Base-by-base conservation (phyloP, 768 basidiomycete genomes). In the Suillus spraguei region DNA sequence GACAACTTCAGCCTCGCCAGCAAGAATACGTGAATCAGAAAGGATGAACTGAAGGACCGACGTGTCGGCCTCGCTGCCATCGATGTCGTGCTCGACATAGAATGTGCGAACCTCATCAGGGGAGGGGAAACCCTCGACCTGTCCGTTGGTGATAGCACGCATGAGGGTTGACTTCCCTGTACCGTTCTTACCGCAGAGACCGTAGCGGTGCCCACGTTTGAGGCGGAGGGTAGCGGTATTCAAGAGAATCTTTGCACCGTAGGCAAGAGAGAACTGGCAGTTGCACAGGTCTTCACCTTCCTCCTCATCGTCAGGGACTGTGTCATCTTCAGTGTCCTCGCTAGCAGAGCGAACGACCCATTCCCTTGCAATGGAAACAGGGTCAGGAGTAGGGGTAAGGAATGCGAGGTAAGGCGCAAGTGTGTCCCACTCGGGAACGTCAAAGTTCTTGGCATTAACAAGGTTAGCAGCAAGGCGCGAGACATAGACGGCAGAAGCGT, bases 71-170 rank as follows among this genome's bases (percentile, higher is more conserved):
- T 97, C 96, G 74, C 87, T 91, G 56, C 96, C 96, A 72, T 98
- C 96, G 68, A 98, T 97, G 76, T 98, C 96, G 84, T 98, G 96
- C 84, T 97, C 96, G 75, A 98, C 96, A 80, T 97, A 98, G 89
- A 97, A 98, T 66, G 96, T 98, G 77, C 96, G 94, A 75, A 98
- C 96, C 74, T 95, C 91, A 60, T 96, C 93, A 62, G 95, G 94
- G 22, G 95, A 96, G 14, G 96, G 96, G 91, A 98, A 98, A 70
- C 96, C 96, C 73, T 98, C 96, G 70, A 98, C 96, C 81, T 98
- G 96, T 64, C 91, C 93, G 71, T 94, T 95, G 79, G 88, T 92
- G 77, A 95, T 95, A 65, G 93, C 92, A 68, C 92, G 88, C 93
- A 95, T 94, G 76, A 94, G 87, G 33, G 92, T 94, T 1, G 92